Conservation (phyloP, 116 monocot genomes). For the Phalaenopsis hybrid region DNA sequence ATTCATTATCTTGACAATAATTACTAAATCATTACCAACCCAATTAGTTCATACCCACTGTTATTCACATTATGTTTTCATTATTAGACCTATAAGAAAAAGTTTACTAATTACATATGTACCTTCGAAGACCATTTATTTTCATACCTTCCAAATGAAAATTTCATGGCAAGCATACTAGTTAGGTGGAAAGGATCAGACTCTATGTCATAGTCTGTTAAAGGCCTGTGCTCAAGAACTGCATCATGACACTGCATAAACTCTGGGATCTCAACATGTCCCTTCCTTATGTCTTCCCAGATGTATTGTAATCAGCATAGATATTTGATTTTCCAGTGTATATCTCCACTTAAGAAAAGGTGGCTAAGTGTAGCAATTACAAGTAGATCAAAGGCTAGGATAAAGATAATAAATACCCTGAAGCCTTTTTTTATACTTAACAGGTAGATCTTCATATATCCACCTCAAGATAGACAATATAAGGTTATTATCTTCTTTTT, state of each 20-base stretch:
- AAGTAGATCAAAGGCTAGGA: constrained; percentile 74
- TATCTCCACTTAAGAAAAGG: constrained; percentile 67
- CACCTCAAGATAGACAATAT: constrained; percentile 70
- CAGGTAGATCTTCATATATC: constrained; percentile 88
- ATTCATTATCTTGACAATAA: too few species aligned
- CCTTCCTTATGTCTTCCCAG: constrained; percentile 84
- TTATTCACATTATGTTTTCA: too few species aligned
- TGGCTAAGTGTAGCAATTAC: constrained; percentile 79
- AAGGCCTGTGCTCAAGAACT: constrained; percentile 79
- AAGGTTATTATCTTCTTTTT: constrained; percentile 79
- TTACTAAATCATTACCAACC: too few species aligned
- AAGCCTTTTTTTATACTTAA: constrained; percentile 71
- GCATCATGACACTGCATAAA: constrained; percentile 73
- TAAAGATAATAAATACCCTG: constrained; percentile 80
- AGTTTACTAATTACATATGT: constrained; percentile 15
- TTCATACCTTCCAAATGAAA: constrained; percentile 42
- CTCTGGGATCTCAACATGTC: constrained; percentile 86
- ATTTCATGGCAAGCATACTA: constrained; percentile 34
- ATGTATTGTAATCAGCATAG: constrained; percentile 83
- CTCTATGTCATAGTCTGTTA: constrained; percentile 97
- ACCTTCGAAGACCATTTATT: constrained; percentile 34
- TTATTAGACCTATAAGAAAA: too few species aligned
- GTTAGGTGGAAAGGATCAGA: constrained; percentile 71
- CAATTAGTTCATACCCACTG: too few species aligned
- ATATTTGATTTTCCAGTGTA: constrained; percentile 99